Evolutionary conservation across 148 eudicot species (phyloP).

Genomic region (Rhododendron simsii): DNA sequence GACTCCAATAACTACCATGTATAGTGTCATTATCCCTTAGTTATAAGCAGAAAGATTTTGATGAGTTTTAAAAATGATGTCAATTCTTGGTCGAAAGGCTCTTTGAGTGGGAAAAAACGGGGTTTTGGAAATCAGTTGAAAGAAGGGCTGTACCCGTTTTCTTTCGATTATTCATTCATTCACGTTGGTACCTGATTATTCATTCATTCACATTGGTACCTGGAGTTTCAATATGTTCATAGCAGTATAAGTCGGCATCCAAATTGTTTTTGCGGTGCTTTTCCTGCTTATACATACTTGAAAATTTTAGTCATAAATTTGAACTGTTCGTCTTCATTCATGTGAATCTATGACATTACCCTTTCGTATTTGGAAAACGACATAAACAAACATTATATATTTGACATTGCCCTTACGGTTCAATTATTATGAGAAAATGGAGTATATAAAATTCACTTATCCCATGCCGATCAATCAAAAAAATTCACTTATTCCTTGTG

Average conservation of each 20-base stretch:
- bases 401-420: background rate
- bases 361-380: background rate
- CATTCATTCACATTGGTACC: background rate
- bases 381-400: background rate
- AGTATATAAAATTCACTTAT: background rate
- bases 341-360: background rate
- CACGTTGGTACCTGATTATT: background rate
- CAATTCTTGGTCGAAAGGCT: background rate
- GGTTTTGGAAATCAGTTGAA: background rate
- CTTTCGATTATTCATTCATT: background rate
- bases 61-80: background rate
- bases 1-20: conserved; percentile 52
- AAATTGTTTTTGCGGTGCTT: background rate
- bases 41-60: background rate
- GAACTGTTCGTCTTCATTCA: background rate
- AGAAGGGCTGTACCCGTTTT: background rate
- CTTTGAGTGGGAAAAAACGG: background rate
- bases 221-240: background rate
- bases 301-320: background rate
- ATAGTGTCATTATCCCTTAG: conserved; percentile 12
- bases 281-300: background rate
- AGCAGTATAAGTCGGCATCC: background rate
- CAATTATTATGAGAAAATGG: background rate
- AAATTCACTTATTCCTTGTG: too few species aligned
- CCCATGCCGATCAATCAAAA: background rate